Conservation (phyloP, 1,284 basidiomycete genomes). For the Puccinia hordei region DNA sequence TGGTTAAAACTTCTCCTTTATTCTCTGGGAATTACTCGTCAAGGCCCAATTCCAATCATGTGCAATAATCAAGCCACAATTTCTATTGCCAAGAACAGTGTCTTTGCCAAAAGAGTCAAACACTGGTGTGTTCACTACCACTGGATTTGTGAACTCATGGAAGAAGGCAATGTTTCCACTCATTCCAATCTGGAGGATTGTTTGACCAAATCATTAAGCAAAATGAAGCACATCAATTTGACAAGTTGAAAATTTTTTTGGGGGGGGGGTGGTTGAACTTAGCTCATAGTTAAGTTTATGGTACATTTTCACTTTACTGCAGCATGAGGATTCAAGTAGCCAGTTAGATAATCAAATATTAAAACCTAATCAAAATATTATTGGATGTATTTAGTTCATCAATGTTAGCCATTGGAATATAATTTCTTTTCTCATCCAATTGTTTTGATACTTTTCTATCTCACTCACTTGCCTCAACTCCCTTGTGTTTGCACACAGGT, state of each 20-base stretch:
- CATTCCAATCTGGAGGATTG: neutral
- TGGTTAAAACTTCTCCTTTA: neutral
- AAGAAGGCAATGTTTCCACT: neutral
- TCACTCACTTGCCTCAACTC: too few relatives aligned
- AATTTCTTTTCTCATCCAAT: too few relatives aligned
- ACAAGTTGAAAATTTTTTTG: neutral
- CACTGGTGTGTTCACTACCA: neutral
- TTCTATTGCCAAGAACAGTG: neutral
- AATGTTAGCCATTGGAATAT: too few relatives aligned
- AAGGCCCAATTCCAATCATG: neutral
- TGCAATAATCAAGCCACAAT: neutral
- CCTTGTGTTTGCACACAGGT: too few relatives aligned
- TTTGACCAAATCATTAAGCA: neutral
- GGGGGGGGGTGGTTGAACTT: neutral
- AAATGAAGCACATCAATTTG: neutral
- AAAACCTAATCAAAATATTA: too few relatives aligned
- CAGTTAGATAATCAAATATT: too few relatives aligned
- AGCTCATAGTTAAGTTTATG: too few relatives aligned
- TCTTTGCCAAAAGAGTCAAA: neutral
- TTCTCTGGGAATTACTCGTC: neutral
- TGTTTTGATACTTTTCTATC: too few relatives aligned
- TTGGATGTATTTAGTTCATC: too few relatives aligned
- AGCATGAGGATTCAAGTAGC: too few relatives aligned
- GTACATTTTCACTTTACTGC: too few relatives aligned
- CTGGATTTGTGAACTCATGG: neutral